Conservation (phyloP, 345 rosid species). For the Cardamine occulta region DNA sequence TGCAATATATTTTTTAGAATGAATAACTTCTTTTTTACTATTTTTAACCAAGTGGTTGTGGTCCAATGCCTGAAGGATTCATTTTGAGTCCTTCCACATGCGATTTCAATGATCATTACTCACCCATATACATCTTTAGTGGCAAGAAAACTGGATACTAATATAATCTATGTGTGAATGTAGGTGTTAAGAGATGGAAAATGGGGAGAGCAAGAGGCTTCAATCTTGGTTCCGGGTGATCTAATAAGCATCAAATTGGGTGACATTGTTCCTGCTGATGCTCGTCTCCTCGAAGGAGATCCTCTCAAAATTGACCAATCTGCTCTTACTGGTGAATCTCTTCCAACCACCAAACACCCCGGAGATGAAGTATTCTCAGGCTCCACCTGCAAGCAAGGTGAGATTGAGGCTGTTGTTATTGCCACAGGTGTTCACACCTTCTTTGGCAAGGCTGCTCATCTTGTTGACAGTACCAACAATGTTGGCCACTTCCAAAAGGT, state of each 20-base stretch:
- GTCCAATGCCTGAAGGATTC: background rate
- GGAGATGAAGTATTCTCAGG: conserved; percentile 86
- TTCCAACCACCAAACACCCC: conserved; percentile 70
- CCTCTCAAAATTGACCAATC: conserved; percentile 91
- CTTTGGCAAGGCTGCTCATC: conserved; percentile 97
- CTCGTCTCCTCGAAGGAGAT: conserved; percentile 92
- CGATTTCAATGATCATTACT: no score
- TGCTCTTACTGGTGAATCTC: conserved; percentile 91
- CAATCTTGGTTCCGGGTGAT: conserved; percentile 88
- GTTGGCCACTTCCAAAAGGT: conserved; percentile 98
- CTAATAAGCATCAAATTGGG: conserved; percentile 87
- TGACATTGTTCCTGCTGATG: conserved; percentile 90
- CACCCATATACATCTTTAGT: background rate
- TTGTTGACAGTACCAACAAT: conserved; percentile 89
- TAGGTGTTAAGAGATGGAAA: conserved; percentile 84
- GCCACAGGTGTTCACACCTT: conserved; percentile 96
- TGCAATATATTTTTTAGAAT: background rate
- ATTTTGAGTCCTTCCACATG: no score
- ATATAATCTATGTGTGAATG: background rate
- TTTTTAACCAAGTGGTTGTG: no score
- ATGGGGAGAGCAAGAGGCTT: conserved; percentile 85
- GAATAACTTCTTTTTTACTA: no score
- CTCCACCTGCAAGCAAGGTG: conserved; percentile 96
- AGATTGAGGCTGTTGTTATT: conserved; percentile 88
- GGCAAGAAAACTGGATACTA: background rate